Evolutionary conservation across 75 land plant genomes (phyloP).

Genomic region (Isoetes taiwanensis): DNA sequence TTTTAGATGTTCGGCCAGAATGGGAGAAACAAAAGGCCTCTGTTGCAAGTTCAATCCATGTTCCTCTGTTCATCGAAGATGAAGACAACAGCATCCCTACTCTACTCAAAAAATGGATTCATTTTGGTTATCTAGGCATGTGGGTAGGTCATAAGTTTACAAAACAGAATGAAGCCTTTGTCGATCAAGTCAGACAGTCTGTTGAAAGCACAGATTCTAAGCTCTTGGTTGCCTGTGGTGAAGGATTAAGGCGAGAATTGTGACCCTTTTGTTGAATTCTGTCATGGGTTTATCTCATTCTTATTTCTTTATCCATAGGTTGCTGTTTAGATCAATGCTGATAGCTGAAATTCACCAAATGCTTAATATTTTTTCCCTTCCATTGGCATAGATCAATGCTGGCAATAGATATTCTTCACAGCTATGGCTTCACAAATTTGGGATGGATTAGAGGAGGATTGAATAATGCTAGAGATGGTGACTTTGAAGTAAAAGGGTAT

Average conservation of each 20-base stretch:
- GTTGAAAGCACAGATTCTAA: slow-evolving; percentile 39
- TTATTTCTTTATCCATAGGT: neutral
- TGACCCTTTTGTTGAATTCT: neutral
- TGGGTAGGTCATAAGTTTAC: slow-evolving; percentile 81
- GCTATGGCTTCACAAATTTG: slow-evolving; percentile 53
- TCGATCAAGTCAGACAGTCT: slow-evolving; percentile 30
- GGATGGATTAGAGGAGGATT: slow-evolving; percentile 79
- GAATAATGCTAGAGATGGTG: slow-evolving; percentile 27
- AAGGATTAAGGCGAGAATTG: slow-evolving; percentile 51
- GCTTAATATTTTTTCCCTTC: neutral
- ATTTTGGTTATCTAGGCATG: slow-evolving; percentile 69
- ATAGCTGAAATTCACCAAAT: neutral
- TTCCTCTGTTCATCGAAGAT: slow-evolving; percentile 62
- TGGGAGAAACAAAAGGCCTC: slow-evolving; percentile 72
- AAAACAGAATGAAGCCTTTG: slow-evolving; percentile 31
- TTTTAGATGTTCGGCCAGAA: slow-evolving; percentile 53
- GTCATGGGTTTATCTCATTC: neutral
- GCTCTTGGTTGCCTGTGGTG: slow-evolving; percentile 74
- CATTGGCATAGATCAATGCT: slow-evolving; percentile 40
- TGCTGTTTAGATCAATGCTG: neutral
- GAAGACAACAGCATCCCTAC: slow-evolving; percentile 32
- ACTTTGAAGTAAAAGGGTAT: slow-evolving; percentile 47
- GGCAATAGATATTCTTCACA: slow-evolving; percentile 40
- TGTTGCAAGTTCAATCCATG: slow-evolving; percentile 55
- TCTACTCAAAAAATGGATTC: slow-evolving; percentile 67